Base-by-base conservation (phyloP, 345 rosid species). In the Hirschfeldia incana region DNA sequence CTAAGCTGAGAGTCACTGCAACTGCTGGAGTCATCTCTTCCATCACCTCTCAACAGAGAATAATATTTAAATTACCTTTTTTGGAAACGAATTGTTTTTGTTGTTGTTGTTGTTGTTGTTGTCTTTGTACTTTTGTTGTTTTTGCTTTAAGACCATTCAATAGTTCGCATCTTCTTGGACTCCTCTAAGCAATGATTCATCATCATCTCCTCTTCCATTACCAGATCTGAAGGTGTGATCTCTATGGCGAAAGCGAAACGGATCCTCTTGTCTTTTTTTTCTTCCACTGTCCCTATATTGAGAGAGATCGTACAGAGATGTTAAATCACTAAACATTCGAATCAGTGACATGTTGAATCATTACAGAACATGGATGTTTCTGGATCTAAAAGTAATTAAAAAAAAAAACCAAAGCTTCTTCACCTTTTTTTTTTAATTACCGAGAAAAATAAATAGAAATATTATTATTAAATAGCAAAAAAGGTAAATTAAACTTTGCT, bases 21-120 rank as follows among this genome's bases (percentile, higher is more conserved):
- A 89, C 90, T n/a, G 97, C 84, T 0, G 87, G 81, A 77, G 86
- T 83, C 94, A 92, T 94, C 83, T 89, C 94, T 82, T 92, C 97
- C 98, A 92, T 94, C 83, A 87, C 81, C 76, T 72, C 81, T 73
- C 12, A 6, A 4, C 46, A 78, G n/a, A n/a, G n/a, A 26, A 26
- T 9, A 59, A 0, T 26, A 4, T 5, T 34, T 34, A 37, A 37
- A 9, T 11, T 8, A 58, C 32, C 32, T 59, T 59, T 59, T 21
- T 57, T 21, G 10, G 29, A 0, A 75, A 78, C 42, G 51, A 57
- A 51, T 15, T 51, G 57, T 51, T 51, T 46, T 46, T 13, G 11
- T 12, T 11, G 13, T 12, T 44, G 21, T 21, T 21, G 21, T 21
- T 21, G 21, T 21, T 21, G 21, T 21, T 21, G 21, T 21, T 21